These are phyloP conservation scores for Thermoascus crustaceus DNA, from an alignment of 2,329 filamentous ascomycete species.

Conservation along the genomic window DNA sequence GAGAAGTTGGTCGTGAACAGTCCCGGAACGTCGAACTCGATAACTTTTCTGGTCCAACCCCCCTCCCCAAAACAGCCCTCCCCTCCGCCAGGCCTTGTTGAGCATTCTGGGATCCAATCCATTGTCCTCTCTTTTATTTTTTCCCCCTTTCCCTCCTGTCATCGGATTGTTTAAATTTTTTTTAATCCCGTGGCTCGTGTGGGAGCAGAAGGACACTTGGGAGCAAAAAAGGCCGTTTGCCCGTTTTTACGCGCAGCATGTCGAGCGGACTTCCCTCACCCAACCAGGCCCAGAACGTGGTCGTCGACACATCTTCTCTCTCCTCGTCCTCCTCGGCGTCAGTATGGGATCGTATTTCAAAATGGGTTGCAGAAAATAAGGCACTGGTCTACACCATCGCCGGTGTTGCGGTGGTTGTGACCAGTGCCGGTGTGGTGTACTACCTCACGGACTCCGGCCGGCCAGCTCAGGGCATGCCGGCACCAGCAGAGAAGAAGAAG, in stretches of 20 bases:
- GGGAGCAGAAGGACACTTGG: not conserved
- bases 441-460: slow-evolving; percentile 59
- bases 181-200: slow-evolving; percentile 1
- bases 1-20: too few relatives aligned
- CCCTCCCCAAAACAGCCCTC: not conserved
- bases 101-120: not conserved
- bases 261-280: slow-evolving; percentile 31
- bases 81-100: not conserved
- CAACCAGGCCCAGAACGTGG: slow-evolving; percentile 29
- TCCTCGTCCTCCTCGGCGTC: slow-evolving; percentile 51
- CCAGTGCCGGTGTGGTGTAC: slow-evolving; percentile 85
- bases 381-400: slow-evolving; percentile 92
- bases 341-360: slow-evolving; percentile 81
- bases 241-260: slow-evolving; percentile 27
- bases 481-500: slow-evolving; percentile 53
- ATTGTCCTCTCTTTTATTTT: not conserved
- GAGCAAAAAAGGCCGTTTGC: slow-evolving; percentile 3
- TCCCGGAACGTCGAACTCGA: slow-evolving; percentile 2
- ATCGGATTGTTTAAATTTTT: slow-evolving; percentile 1
- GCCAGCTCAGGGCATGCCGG: slow-evolving; percentile 26
- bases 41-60: not conserved
- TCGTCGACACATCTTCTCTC: slow-evolving; percentile 33
- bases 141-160: not conserved
- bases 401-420: slow-evolving; percentile 84
- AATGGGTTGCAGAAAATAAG: slow-evolving; percentile 94